Conservation (phyloP, 1,139 yeast species). For the Scheffersomyces segobiensis region DNA sequence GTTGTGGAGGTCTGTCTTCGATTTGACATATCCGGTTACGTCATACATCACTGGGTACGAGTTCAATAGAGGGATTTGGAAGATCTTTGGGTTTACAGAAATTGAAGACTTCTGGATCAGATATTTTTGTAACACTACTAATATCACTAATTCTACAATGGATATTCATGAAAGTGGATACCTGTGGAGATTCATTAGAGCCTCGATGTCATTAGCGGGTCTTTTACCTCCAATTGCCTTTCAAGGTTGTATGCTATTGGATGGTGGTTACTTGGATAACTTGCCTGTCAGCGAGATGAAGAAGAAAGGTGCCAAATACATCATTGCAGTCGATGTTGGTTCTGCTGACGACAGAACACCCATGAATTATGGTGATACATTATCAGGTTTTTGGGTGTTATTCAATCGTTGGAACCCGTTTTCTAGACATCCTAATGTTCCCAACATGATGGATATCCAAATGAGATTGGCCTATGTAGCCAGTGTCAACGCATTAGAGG, state of each 20-base stretch:
- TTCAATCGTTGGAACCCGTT: conserved; percentile 90
- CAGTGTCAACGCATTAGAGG: conserved; percentile 87
- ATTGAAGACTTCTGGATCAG: conserved; percentile 96
- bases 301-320: conserved; percentile 79
- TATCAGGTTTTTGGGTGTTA: conserved; percentile 90
- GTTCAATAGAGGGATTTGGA: conserved; percentile 96
- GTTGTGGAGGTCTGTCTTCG: conserved; percentile 80
- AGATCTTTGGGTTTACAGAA: conserved; percentile 85
- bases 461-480: conserved; percentile 92
- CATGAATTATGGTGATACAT: conserved; percentile 87
- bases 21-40: conserved; percentile 89
- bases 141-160: conserved; percentile 93
- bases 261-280: conserved; percentile 95
- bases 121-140: conserved; percentile 90
- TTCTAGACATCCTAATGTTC: conserved; percentile 82
- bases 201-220: conserved; percentile 97
- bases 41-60: conserved; percentile 97
- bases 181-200: conserved; percentile 94
- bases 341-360: conserved; percentile 91
- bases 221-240: conserved; percentile 86
- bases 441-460: conserved; percentile 94
- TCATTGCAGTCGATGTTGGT: conserved; percentile 97
- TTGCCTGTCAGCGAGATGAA: conserved; percentile 91
- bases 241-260: conserved; percentile 88
- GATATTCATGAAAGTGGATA: conserved; percentile 90